Evolutionary conservation across 148 eudicot genomes (phyloP), one percentile per base, ranked within the genome.

Genomic region (Rhododendron ferrugineum): DNA sequence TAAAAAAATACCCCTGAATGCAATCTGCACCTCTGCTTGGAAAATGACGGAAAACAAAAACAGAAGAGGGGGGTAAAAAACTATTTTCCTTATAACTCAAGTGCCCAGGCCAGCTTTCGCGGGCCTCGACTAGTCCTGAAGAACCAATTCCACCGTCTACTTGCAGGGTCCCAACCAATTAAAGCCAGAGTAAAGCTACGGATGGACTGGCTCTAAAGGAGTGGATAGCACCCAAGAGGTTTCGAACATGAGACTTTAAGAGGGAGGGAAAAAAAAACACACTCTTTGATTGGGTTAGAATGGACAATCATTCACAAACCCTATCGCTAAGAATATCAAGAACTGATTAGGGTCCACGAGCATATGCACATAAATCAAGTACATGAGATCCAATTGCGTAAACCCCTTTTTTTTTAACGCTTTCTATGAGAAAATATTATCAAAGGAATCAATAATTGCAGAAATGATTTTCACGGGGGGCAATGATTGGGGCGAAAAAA

Each of bases 351-450:
- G 64, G 49, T 10, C 32, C 15, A 28, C 32, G 7, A 80, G 20
- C 11, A 3, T 20, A 34, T 26, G 36, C 46, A 6, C 11, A 9
- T 37, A 46, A 18, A 54, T 26, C 68, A 36, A 81, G 8, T 81
- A 81, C 7, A 82, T 62, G 47, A 83, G 85, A 83, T 83, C 58
- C 22, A 83, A 83, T 26, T 13, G 54, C 11, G 60, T 16, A 32
- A 81, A 11, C 34, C 66, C 6, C 44, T 6, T 6, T 11, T 10
- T 36, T n/a, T 1, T 22, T 2, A 11, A 62, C 15, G 28, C 26
- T 23, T 15, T 11, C 14, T 22, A 81, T 8, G n/a, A 52, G 16
- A 72, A 23, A 34, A 73, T 36, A 73, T 34, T 30, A 36, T 14
- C 3, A 16, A 50, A 60, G 80, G 74, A 34, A 14, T 14, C 70